These are phyloP conservation scores for Penicillium sp. DNA, from an alignment of 2,329 filamentous ascomycete species.

Conservation along the genomic window DNA sequence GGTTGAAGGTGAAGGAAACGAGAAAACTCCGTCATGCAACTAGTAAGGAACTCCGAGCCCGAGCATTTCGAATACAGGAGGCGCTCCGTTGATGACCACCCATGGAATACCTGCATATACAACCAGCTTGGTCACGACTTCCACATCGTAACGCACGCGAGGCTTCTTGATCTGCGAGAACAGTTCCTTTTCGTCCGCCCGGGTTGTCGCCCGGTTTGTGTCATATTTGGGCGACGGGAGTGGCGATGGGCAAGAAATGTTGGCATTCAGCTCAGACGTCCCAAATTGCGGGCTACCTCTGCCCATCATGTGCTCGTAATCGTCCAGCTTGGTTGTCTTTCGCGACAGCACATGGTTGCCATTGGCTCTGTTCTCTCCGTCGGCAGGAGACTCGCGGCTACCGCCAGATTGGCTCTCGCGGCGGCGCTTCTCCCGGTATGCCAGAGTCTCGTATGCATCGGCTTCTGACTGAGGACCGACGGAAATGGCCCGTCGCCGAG, in stretches of 20 bases:
- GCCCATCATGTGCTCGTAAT: conserved; percentile 71
- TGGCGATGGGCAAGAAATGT: conserved; percentile 20
- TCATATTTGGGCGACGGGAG: conserved; percentile 30
- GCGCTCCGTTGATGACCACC: conserved; percentile 71
- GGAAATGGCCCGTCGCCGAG: conserved; percentile 73
- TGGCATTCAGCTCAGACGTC: conserved; percentile 30
- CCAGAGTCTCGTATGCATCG: conserved; percentile 91
- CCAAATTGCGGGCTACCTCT: conserved; percentile 51
- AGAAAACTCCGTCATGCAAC: neutral
- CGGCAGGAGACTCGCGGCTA: conserved; percentile 25
- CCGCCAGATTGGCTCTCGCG: conserved; percentile 55
- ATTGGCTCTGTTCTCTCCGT: conserved; percentile 21
- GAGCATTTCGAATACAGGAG: conserved; percentile 61
- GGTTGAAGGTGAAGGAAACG: neutral
- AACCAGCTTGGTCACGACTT: conserved; percentile 93
- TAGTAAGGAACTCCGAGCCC: conserved; percentile 24
- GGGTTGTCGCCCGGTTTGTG: conserved; percentile 39
- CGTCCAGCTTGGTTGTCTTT: conserved; percentile 51
- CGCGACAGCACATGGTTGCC: conserved; percentile 39
- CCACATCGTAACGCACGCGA: conserved; percentile 93
- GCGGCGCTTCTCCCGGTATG: conserved; percentile 72
- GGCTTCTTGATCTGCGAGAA: conserved; percentile 81
- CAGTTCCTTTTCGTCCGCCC: conserved; percentile 66
- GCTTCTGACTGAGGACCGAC: conserved; percentile 93
- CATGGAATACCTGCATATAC: conserved; percentile 88